Evolutionary conservation across 192 early-diverging fungal species (phyloP).

Genomic region (Gorgonomyces haynaldii): DNA sequence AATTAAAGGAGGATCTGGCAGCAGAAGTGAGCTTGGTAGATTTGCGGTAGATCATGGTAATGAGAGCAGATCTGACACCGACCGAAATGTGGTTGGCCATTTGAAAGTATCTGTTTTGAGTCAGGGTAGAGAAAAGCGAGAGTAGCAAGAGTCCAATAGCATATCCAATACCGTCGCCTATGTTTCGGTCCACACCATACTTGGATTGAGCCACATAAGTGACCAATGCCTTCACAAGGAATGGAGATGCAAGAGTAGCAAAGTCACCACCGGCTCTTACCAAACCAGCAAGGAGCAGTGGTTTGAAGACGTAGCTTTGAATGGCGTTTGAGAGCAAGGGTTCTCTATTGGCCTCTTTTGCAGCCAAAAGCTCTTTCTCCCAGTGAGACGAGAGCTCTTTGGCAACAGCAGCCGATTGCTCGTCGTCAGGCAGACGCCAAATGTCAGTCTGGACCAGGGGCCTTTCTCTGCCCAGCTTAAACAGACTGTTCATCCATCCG

Average conservation of each 20-base stretch:
- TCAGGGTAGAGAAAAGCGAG: constrained; percentile 13
- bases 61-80: constrained; percentile 34
- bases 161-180: constrained; percentile 13
- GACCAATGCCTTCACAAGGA: constrained; percentile 30
- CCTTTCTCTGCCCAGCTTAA: constrained; percentile 5
- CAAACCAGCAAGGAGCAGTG: constrained; percentile 7
- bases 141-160: constrained; percentile 18
- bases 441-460: constrained; percentile 10
- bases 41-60: constrained; percentile 47
- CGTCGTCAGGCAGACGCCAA: neutral
- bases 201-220: constrained; percentile 13
- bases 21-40: constrained; percentile 37
- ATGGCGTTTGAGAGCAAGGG: neutral
- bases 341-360: constrained; percentile 4
- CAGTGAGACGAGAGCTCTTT: constrained; percentile 24
- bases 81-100: constrained; percentile 22
- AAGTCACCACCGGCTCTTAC: constrained; percentile 26
- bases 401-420: constrained; percentile 13
- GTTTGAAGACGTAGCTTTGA: neutral
- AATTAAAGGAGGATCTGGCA: constrained; percentile 44
- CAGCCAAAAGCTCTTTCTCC: constrained; percentile 14
- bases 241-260: constrained; percentile 23
- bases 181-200: neutral
- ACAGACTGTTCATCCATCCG: constrained; percentile 12
- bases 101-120: constrained; percentile 31